Evolutionary conservation across 495 filamentous ascomycete genomes (phyloP).

Genomic region (Aspergillus affinis): DNA sequence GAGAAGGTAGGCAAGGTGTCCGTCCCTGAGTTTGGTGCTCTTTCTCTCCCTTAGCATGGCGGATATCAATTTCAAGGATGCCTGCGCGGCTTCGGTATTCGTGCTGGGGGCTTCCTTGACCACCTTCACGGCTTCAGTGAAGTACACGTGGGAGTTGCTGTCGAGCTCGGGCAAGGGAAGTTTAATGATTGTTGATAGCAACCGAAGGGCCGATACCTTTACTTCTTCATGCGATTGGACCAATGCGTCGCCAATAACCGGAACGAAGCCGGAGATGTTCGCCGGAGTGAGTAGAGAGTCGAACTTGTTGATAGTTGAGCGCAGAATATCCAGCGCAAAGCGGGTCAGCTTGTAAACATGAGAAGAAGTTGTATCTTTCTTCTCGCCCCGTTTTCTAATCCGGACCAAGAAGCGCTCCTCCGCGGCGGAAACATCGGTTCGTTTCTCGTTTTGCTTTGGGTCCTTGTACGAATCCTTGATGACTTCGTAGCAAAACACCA

Average conservation of each 20-base stretch:
- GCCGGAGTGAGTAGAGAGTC: slow-evolving; percentile 71
- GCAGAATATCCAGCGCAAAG: slow-evolving; percentile 84
- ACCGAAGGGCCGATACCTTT: slow-evolving; percentile 75
- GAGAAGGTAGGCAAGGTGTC: slow-evolving; percentile 79
- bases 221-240: slow-evolving; percentile 85
- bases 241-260: slow-evolving; percentile 82
- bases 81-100: slow-evolving; percentile 77
- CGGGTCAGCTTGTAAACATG: slow-evolving; percentile 79
- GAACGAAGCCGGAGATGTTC: slow-evolving; percentile 81
- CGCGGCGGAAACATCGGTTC: slow-evolving; percentile 52
- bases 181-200: slow-evolving; percentile 81
- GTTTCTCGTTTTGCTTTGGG: slow-evolving; percentile 28
- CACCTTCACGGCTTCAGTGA: slow-evolving; percentile 77
- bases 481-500: slow-evolving; percentile 92
- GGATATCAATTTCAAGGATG: slow-evolving; percentile 81
- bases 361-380: slow-evolving; percentile 64
- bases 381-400: slow-evolving; percentile 64
- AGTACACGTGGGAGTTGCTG: slow-evolving; percentile 70
- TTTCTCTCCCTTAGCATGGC: slow-evolving; percentile 80
- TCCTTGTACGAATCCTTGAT: slow-evolving; percentile 79
- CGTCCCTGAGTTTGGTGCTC: slow-evolving; percentile 72
- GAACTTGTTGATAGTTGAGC: slow-evolving; percentile 77
- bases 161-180: slow-evolving; percentile 73
- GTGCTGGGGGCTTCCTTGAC: slow-evolving; percentile 75
- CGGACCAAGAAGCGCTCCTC: slow-evolving; percentile 75